Evolutionary conservation across 352 stramenopile genomes (phyloP).

Genomic region (Peronosclerospora sorghi): DNA sequence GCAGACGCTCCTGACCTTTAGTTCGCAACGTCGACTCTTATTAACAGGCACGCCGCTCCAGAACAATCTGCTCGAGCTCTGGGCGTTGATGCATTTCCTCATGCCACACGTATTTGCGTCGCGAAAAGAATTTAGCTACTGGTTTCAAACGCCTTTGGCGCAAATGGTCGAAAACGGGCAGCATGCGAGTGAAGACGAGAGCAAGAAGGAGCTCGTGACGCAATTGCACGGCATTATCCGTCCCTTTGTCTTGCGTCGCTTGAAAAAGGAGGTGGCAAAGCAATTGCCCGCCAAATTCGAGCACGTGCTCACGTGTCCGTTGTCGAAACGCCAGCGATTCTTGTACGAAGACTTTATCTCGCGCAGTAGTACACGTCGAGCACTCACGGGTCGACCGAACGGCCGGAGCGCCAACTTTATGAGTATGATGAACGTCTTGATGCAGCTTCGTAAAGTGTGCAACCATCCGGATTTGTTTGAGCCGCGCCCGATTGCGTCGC

Average conservation of each 20-base stretch:
- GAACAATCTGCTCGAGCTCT: too few species aligned
- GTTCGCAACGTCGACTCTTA: too few species aligned
- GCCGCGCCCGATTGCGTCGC: too few species aligned
- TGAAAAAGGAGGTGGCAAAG: conserved; percentile 97
- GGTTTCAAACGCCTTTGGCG: too few species aligned
- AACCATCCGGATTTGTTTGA: conserved; percentile 99
- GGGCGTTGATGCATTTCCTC: conserved; percentile 96
- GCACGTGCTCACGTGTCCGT: conserved; percentile 91
- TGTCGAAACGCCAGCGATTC: too few species aligned
- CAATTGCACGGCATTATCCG: too few species aligned
- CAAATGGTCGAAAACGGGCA: conserved; percentile 58
- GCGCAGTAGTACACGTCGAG: conserved; percentile 86
- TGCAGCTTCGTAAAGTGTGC: conserved; percentile 93
- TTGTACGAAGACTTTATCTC: too few species aligned
- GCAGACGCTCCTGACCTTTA: conserved; percentile 97
- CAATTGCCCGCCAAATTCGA: conserved; percentile 97
- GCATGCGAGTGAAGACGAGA: too few species aligned
- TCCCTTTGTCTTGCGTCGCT: conserved; percentile 92
- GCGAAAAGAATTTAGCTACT: conserved; percentile 94
- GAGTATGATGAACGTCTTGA: too few species aligned
- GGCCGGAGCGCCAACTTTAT: conserved; percentile 77
- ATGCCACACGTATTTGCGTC: conserved; percentile 95
- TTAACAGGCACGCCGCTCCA: too few species aligned
- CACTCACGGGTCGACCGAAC: conserved; percentile 75
- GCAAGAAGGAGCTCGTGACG: too few species aligned